Conservation (phyloP, 2,329 filamentous ascomycete species). For the Fusarium fracticaudum region DNA sequence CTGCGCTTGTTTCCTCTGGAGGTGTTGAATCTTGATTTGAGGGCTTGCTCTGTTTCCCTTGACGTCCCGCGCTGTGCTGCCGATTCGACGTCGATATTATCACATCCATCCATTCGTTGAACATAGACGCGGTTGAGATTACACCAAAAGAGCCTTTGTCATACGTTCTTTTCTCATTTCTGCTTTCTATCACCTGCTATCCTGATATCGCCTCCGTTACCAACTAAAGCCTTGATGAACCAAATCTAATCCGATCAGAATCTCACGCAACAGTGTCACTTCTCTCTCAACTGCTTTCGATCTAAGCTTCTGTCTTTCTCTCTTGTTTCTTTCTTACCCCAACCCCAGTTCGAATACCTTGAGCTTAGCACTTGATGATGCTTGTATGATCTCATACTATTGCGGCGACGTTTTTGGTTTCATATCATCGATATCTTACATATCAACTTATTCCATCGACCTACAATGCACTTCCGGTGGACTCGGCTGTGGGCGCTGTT, state of each 20-base stretch:
- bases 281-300: not conserved
- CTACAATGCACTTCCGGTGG: conserved; percentile 49
- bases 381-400: conserved; percentile 12
- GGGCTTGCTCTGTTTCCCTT: conserved; percentile 23
- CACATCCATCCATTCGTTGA: not conserved
- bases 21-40: conserved; percentile 10
- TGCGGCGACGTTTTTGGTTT: conserved; percentile 29
- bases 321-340: not conserved
- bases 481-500: conserved; percentile 51
- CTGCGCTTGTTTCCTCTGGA: conserved; percentile 10
- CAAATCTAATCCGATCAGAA: conserved; percentile 7
- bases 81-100: conserved; percentile 27
- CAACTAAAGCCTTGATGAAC: conserved; percentile 13
- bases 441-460: conserved; percentile 1
- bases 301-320: not conserved
- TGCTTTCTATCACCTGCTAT: conserved; percentile 10
- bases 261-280: not conserved
- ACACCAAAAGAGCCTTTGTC: conserved; percentile 23
- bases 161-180: conserved; percentile 9
- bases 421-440: not conserved
- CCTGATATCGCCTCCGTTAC: conserved; percentile 28
- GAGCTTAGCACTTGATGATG: conserved; percentile 30
- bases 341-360: not conserved
- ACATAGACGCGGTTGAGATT: conserved; percentile 8
- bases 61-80: conserved; percentile 28